These are phyloP conservation scores for Claviceps fusiformis DNA, from an alignment of 2,329 filamentous ascomycete species.

Conservation along the genomic window DNA sequence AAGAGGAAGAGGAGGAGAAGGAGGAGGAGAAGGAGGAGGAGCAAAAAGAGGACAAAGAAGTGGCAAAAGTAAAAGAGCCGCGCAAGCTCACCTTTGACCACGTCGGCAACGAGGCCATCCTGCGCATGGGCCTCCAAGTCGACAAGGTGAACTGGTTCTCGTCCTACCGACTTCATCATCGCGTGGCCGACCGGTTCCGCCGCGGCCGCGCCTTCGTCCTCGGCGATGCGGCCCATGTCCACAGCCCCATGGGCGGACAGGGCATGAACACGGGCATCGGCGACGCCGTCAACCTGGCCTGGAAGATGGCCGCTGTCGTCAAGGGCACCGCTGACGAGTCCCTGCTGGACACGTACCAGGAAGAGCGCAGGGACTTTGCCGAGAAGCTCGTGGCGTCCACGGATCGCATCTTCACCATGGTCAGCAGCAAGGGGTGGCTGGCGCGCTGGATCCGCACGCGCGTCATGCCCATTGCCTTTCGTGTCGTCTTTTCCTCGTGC, in stretches of 20 bases:
- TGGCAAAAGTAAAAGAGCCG: neutral
- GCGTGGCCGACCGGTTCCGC: neutral
- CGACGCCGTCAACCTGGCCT: slow-evolving; percentile 40
- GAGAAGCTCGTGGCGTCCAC: neutral
- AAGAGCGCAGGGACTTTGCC: slow-evolving; percentile 1
- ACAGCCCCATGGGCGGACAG: slow-evolving; percentile 42
- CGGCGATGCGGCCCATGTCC: slow-evolving; percentile 44
- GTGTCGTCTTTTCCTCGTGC: neutral
- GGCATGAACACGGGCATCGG: slow-evolving; percentile 45
- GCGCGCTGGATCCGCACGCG: neutral
- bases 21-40: too few species aligned
- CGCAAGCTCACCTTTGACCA: neutral
- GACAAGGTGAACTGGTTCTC: neutral
- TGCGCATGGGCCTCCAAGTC: neutral
- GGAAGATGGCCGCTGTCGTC: slow-evolving; percentile 30
- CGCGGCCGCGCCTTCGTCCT: slow-evolving; percentile 24
- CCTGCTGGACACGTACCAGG: neutral
- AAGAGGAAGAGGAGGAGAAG: too few species aligned
- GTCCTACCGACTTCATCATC: slow-evolving; percentile 1
- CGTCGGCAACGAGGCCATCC: neutral
- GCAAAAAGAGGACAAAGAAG: too few species aligned
- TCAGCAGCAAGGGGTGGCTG: neutral
- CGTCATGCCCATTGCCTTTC: neutral
- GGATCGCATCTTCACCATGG: slow-evolving; percentile 2
- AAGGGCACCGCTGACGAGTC: slow-evolving; percentile 6